Evolutionary conservation across 2,329 filamentous ascomycete species (phyloP).

Genomic region (Penicillium aurantiogriseum): DNA sequence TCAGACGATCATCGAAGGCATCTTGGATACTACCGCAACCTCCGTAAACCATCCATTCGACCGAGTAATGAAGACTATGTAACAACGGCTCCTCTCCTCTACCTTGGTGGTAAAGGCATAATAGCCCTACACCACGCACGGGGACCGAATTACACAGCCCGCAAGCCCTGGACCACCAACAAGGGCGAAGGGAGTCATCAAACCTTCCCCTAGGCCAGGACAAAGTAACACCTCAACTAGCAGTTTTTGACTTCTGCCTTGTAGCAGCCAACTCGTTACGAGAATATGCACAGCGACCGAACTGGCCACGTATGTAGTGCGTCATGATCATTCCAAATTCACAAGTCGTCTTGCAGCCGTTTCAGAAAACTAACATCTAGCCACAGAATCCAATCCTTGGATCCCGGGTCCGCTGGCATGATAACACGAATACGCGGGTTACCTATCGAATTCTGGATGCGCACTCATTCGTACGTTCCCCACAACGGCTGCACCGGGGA

Average conservation of each 20-base stretch:
- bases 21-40: slow-evolving; percentile 1
- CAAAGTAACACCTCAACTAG: not conserved
- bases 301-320: not conserved
- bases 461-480: not conserved
- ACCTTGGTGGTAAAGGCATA: not conserved
- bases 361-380: not conserved
- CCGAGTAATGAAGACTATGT: not conserved
- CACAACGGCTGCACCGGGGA: not conserved
- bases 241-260: not conserved
- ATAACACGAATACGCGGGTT: not conserved
- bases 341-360: not conserved
- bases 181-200: not conserved
- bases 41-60: not conserved
- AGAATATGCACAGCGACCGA: not conserved
- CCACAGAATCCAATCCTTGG: not conserved
- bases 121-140: not conserved
- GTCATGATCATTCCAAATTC: not conserved
- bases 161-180: not conserved
- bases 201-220: not conserved
- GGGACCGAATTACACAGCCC: not conserved
- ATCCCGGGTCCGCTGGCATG: not conserved
- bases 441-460: slow-evolving; percentile 1
- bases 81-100: not conserved
- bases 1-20: not conserved
- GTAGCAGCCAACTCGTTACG: not conserved